A percentile compares a stretch with the other conserved stretches of the same genome.
Conservation (phyloP, 2,329 filamentous ascomycete species). For the Mollisia scopiformis region DNA sequence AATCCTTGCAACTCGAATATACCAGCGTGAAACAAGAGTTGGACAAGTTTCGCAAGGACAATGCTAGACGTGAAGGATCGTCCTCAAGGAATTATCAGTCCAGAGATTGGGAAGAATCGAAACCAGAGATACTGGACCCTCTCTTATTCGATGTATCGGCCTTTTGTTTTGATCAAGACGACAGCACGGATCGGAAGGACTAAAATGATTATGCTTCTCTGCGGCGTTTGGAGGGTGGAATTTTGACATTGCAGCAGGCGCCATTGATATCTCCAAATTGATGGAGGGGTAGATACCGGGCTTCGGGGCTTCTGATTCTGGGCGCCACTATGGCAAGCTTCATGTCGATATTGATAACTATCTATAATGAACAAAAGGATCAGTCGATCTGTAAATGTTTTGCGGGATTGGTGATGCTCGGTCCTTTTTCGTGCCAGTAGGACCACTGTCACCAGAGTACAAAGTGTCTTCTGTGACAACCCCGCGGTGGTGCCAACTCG, state of each 20-base stretch:
- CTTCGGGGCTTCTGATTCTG: background rate
- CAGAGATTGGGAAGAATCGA: constrained; percentile 28
- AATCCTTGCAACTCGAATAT: constrained; percentile 46
- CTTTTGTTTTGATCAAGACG: constrained; percentile 36
- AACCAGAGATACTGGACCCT: constrained; percentile 33
- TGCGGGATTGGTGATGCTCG: background rate
- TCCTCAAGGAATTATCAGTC: constrained; percentile 20
- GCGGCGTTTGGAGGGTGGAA: constrained; percentile 14
- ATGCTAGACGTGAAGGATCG: constrained; percentile 14
- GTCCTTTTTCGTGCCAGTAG: background rate
- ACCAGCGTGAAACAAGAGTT: constrained; percentile 35
- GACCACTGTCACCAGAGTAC: background rate
- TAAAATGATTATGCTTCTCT: constrained; percentile 2
- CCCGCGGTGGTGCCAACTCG: too few species aligned
- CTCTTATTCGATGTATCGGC: constrained; percentile 37
- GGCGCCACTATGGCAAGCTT: background rate
- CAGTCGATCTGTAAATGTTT: background rate
- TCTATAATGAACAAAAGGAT: background rate
- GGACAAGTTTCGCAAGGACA: constrained; percentile 32
- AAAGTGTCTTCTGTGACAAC: too few species aligned
- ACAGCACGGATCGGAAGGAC: constrained; percentile 20
- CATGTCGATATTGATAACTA: constrained; percentile 4
- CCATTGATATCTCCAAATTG: constrained; percentile 2
- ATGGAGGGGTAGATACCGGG: background rate
- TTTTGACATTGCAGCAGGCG: constrained; percentile 8